Evolutionary conservation across 2,329 filamentous ascomycete species (phyloP).

Genomic region (Hyphodiscus sp.): DNA sequence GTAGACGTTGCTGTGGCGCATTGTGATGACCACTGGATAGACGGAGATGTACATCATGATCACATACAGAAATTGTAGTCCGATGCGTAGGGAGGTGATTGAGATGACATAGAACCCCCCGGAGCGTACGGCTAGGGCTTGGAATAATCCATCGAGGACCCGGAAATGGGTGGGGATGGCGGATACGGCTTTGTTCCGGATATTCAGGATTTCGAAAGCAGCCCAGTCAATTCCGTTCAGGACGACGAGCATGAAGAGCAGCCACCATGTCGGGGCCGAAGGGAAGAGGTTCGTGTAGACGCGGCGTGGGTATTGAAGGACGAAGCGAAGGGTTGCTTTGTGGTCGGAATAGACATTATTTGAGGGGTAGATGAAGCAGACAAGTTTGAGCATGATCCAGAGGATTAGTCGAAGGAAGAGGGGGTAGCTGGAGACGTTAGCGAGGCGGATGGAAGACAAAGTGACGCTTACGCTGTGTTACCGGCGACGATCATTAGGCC

Average conservation of each 20-base stretch:
- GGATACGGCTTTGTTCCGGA: conserved; percentile 51
- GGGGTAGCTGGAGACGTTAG: conserved; percentile 39
- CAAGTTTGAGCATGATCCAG: conserved; percentile 42
- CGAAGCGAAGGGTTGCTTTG: conserved; percentile 32
- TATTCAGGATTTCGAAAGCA: conserved; percentile 58
- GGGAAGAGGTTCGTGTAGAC: conserved; percentile 62
- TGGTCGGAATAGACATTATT: conserved; percentile 29
- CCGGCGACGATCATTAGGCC: conserved; percentile 55
- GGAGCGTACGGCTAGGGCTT: conserved; percentile 56
- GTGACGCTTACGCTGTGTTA: conserved; percentile 44
- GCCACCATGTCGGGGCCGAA: conserved; percentile 56
- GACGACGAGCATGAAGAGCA: conserved; percentile 52
- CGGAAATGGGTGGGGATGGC: conserved; percentile 46
- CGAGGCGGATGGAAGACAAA: neutral
- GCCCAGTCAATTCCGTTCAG: conserved; percentile 60
- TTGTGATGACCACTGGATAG: conserved; percentile 56
- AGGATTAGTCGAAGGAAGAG: conserved; percentile 55
- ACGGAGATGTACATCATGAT: conserved; percentile 63
- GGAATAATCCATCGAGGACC: conserved; percentile 59
- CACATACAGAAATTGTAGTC: conserved; percentile 53
- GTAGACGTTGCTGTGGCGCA: conserved; percentile 65
- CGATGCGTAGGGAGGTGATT: conserved; percentile 48
- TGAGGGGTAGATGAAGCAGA: conserved; percentile 34
- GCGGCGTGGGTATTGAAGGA: conserved; percentile 49
- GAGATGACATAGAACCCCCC: conserved; percentile 61